Evolutionary conservation across 2,329 filamentous ascomycete species (phyloP).

Genomic region (Graphilbum fragrans): DNA sequence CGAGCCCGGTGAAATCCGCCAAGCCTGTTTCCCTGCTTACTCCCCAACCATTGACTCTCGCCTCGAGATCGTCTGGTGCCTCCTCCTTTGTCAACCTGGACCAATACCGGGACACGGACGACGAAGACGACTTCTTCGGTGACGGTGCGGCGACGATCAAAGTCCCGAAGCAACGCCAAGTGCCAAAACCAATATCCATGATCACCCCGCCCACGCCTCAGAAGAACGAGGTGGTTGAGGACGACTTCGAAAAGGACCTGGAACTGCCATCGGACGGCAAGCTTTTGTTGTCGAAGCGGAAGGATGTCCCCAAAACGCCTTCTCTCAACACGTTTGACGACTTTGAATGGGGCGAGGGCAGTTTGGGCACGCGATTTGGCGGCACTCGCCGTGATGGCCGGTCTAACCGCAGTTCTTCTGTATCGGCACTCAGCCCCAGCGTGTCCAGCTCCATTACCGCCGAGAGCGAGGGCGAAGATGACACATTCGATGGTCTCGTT

Average conservation of each 20-base stretch:
- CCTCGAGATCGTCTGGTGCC: background rate
- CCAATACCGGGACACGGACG: constrained; percentile 48
- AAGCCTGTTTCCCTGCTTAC: constrained; percentile 18
- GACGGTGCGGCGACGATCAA: constrained; percentile 57
- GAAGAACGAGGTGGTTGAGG: constrained; percentile 33
- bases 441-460: constrained; percentile 80
- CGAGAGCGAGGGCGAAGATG: constrained; percentile 92
- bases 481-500: constrained; percentile 80
- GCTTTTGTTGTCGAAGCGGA: constrained; percentile 49
- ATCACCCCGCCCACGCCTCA: constrained; percentile 44
- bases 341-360: constrained; percentile 89
- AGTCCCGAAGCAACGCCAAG: constrained; percentile 45
- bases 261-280: constrained; percentile 58
- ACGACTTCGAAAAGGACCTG: constrained; percentile 62
- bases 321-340: constrained; percentile 53
- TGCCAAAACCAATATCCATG: constrained; percentile 36
- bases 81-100: constrained; percentile 42
- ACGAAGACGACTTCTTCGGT: constrained; percentile 51
- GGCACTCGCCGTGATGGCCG: constrained; percentile 72
- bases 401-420: constrained; percentile 73
- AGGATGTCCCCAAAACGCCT: constrained; percentile 52
- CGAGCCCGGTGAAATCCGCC: constrained; percentile 33
- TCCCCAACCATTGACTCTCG: background rate
- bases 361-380: constrained; percentile 78
- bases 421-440: constrained; percentile 83